Evolutionary conservation across 441 rosid species (phyloP), one percentile per base, ranked within the genome.

Genomic region (Flueggea neowawraea): DNA sequence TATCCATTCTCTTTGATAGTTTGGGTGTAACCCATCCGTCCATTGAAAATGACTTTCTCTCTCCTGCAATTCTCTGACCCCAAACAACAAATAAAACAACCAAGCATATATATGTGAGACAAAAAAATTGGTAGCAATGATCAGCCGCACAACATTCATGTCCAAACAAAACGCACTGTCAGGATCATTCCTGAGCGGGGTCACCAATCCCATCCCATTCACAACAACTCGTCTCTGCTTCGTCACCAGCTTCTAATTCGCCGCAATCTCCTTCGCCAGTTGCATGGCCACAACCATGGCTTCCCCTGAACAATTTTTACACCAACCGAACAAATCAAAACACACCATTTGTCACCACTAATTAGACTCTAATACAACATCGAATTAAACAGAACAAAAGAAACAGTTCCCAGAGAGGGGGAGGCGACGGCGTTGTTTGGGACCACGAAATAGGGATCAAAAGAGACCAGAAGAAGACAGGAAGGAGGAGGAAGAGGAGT

Each of bases 1-100:
- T 95, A 67, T 95, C 99, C 98, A 91, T 89, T 78, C 99, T 80
- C 82, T 86, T 91, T 1, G 98, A 84, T 50, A 95, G 80, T 68
- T 95, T 95, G 41, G 99, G 99, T 55, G 93, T 88, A 48, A 95
- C 72, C 93, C 86, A 89, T 58, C 98, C 99, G 66, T 95, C 99
- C 31, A 92, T 78, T 6, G 99, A 89, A 65, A 88, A 82, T 49
- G 88, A 79, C 76, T 95, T 95, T 53, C 91, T 91, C 80, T 95
- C 99, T 61, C 96, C 99, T 6, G 98, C 99, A 74, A 95, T 95
- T 81, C 92, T 87, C 99, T 95, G 76, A 45, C 31, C 28, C n/a
- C n/a, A n/a, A 12, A 1, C 31, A 4, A 49, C 28, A 62, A 6
- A 33, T 54, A 32, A 55, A 36, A 32, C 6, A 12, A 55, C 14